Evolutionary conservation across 2,329 filamentous ascomycete species (phyloP), one percentile per base, ranked within the genome.

Genomic region (Seiridium cupressi): DNA sequence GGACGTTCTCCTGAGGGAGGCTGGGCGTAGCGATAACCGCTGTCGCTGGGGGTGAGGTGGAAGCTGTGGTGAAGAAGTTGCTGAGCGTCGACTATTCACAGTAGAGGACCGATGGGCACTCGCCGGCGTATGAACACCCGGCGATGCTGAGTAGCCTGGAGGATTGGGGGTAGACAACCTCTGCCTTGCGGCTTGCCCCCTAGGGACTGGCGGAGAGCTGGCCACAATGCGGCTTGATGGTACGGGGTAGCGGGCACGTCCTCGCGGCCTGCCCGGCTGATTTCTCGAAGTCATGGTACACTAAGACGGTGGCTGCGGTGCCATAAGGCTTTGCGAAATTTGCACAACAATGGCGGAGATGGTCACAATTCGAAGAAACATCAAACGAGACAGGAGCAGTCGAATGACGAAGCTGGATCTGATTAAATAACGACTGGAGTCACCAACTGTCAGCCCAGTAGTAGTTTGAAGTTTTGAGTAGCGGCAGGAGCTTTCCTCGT

Each of bases 21-120:
- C 58, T 4, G 65, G 66, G 44, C 65, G 63, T 46, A 68, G 58
- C 13, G 69, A 70, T 18, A 70, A 53, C 13, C 66, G 61, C 31
- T 63, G 62, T 60, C 66, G 70, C 51, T 70, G 51, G 56, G 58
- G 62, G 42, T 66, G 66, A 7, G 61, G 38, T 46, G 66, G 66
- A 31, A 69, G 61, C 10, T 63, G 65, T 40, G 70, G 66, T 13
- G 70, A 72, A 51, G 67, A 69, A 7, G 48, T 55, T 55, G 62
- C 64, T 6, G 63, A 51, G 18, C 18, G 18, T 26, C 18, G 18
- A 26, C 18, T 26, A 26, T 26, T 26, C 4, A 58, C 62, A 44
- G 58, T 61, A 34, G 47, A 38, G n/a, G 55, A 47, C 58, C 56
- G 62, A 51, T n/a, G 38, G 13, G 53, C 40, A 55, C 9, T 11